Percentiles rank a stretch among this genome's conserved stretches.
These are phyloP conservation scores for Voacanga thouarsii DNA, from an alignment of 257 asterid species.

Conservation along the genomic window DNA sequence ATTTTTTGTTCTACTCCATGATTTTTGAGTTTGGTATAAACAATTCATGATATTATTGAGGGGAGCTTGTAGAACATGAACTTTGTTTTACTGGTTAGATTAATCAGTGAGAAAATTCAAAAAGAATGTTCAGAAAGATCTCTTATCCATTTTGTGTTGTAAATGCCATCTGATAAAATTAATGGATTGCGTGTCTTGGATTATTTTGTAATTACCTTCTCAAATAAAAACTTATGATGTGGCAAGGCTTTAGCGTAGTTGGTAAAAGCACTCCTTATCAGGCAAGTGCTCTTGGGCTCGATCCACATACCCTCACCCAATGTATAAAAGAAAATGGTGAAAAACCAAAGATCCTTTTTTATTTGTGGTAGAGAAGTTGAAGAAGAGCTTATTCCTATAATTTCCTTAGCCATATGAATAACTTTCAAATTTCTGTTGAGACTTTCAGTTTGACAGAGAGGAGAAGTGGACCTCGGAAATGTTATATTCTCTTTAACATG, in stretches of 20 bases:
- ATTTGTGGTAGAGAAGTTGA: not conserved
- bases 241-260: not conserved
- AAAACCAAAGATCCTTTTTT: not conserved
- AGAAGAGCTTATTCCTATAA: not conserved
- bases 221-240: not conserved
- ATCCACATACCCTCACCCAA: not conserved
- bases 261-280: not conserved
- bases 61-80: not conserved
- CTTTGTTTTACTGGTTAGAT: not conserved
- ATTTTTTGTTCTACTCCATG: not conserved
- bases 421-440: not conserved
- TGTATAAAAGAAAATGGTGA: too few species aligned
- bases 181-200: not conserved
- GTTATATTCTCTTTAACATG: not conserved
- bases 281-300: not conserved
- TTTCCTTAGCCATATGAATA: not conserved
- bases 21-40: not conserved
- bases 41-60: not conserved
- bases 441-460: not conserved
- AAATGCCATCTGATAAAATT: not conserved
- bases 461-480: not conserved
- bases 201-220: too few species aligned
- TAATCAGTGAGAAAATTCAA: not conserved
- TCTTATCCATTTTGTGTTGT: not conserved
- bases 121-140: not conserved